Conservation (phyloP, 2,329 filamentous ascomycete genomes). For the Colletotrichum incanum region DNA sequence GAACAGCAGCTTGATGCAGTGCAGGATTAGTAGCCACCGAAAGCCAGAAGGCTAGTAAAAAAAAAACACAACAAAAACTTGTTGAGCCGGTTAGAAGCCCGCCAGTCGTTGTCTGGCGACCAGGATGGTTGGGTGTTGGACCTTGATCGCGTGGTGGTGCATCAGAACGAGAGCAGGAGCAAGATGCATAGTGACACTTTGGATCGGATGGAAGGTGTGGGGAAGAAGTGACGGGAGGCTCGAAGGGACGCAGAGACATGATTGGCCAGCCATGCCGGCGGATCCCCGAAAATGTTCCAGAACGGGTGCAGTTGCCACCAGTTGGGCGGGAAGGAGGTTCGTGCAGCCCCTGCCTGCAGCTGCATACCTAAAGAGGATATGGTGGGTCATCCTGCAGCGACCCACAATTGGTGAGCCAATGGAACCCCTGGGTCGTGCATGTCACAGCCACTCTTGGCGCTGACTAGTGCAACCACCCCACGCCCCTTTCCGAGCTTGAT, state of each 20-base stretch:
- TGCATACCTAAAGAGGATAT: slow-evolving; percentile 11
- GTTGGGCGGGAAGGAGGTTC: slow-evolving; percentile 7
- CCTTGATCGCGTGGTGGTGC: background rate
- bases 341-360: slow-evolving; percentile 7
- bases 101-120: background rate
- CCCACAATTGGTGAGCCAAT: slow-evolving; percentile 19
- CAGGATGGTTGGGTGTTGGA: background rate
- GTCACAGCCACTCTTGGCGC: slow-evolving; percentile 38
- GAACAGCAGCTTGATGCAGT: background rate
- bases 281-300: slow-evolving; percentile 7
- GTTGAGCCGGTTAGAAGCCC: background rate
- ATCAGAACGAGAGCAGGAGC: background rate
- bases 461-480: slow-evolving; percentile 20
- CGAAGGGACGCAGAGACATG: rapidly evolving
- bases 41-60: background rate
- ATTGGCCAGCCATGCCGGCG: background rate
- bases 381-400: background rate
- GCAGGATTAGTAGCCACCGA: background rate
- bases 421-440: background rate
- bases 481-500: slow-evolving; percentile 30
- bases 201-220: slow-evolving; percentile 4
- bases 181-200: background rate
- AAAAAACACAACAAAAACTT: no score
- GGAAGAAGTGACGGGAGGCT: background rate
- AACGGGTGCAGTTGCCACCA: slow-evolving; percentile 17